Evolutionary conservation across 352 stramenopile species (phyloP), one percentile per base, ranked within the genome.

Genomic region (Plasmopara muralis): DNA sequence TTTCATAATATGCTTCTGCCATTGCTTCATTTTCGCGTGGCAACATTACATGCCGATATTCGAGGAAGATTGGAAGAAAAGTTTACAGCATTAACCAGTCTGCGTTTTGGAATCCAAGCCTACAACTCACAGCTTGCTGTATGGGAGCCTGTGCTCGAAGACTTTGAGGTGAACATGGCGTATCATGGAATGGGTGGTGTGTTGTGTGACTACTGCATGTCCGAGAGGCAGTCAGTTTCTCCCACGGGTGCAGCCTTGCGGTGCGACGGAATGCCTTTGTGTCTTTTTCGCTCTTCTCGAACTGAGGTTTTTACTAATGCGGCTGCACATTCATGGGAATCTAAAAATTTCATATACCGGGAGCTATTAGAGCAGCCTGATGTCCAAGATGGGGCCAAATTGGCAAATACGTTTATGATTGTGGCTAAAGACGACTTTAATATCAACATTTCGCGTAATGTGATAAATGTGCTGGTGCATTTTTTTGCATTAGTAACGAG

Each of bases 1-100:
- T 90, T 91, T 34, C 79, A 93, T 60, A 91, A 93, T 46, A 93
- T 93, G 83, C 54, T 91, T 38, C 57, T 93, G 12, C 83, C 83
- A 2, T 41, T 93, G 35, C 54, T 93, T 57, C 83, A 93, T 48
- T 73, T 88, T n/a, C 78, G 78, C 9, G 57, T 90, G 12, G 62
- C 68, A 9, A 73, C 70, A n/a, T 55, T 93, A n/a, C 70, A 86
- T 42, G 58, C 83, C 0, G 75, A 87, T 45, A 62, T 93, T 18
- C 68, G 79, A 30, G 77, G 80, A 25, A 68, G 74, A 4, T 61
- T 89, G 15, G 72, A 84, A 40, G 66, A 80, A 25, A 79, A 77
- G 45, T 70, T 85, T 12, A 87, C 77, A 8, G 77, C 70, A 6
- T 53, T 91, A 35, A 60, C 77, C 8, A 82, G 72, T 55, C 50